Evolutionary conservation across 495 filamentous ascomycete genomes (phyloP).

Genomic region (Echria macrotheca): DNA sequence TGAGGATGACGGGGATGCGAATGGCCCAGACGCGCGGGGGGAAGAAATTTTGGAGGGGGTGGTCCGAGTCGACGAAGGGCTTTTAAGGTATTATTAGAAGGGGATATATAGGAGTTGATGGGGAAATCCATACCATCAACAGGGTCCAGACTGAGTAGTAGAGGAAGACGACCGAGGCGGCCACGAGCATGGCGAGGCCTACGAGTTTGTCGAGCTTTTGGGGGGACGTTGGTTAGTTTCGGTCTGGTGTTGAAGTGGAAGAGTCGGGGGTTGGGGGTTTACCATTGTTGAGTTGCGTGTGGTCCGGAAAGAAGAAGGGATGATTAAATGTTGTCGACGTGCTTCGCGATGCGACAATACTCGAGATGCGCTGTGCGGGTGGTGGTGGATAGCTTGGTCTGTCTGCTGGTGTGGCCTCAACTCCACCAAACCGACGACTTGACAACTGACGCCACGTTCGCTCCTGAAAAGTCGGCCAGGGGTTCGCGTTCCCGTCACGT

Average conservation of each 20-base stretch:
- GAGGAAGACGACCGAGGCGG: conserved; percentile 89
- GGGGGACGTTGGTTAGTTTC: conserved; percentile 18
- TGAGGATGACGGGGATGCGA: conserved; percentile 93
- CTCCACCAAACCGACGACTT: too few species aligned
- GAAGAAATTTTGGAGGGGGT: conserved; percentile 91
- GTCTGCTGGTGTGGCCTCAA: too few species aligned
- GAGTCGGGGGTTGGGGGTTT: not conserved
- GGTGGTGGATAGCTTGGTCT: too few species aligned
- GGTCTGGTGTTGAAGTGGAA: not conserved
- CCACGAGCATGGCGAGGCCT: conserved; percentile 95
- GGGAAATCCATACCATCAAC: conserved; percentile 92
- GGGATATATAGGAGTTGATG: conserved; percentile 6
- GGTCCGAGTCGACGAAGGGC: conserved; percentile 95
- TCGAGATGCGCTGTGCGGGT: too few species aligned
- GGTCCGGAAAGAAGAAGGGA: not conserved
- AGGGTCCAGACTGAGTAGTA: conserved; percentile 99
- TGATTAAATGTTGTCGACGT: conserved; percentile 1
- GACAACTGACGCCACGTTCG: conserved; percentile 14
- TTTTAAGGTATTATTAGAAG: conserved; percentile 32
- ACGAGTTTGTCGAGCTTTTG: conserved; percentile 97
- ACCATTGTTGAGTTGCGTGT: conserved; percentile 33
- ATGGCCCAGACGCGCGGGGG: conserved; percentile 98
- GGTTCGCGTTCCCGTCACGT: conserved; percentile 17
- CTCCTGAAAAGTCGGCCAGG: conserved; percentile 14
- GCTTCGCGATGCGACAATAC: too few species aligned